Evolutionary conservation across 1,284 basidiomycete genomes (phyloP), one percentile per base, ranked within the genome.

Genomic region (Ceratobasidium sp.): DNA sequence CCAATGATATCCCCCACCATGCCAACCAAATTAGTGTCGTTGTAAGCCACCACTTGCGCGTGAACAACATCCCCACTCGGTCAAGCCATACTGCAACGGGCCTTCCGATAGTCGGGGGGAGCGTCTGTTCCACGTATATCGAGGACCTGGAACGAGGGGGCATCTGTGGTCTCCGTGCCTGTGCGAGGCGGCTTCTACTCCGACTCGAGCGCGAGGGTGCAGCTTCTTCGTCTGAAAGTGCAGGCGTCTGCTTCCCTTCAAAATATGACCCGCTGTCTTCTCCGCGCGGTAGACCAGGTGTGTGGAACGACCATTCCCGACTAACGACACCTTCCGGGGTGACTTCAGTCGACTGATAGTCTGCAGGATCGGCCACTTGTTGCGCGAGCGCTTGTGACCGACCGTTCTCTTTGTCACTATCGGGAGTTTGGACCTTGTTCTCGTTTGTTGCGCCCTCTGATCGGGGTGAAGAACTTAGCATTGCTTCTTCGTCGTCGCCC

Each of bases 11-110:
- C 0, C 89, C 85, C 77, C 89, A 91, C 96, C 96, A 98, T 27
- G 90, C 88, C 3, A 86, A 87, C 95, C 96, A 97, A 77, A 97
- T 92, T 68, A 98, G 86, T 68, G 96, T 66, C 30, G 96, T 96
- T 68, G 94, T 97, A 79, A 88, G 86, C 66, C 91, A 84, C 96
- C 96, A 98, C 82, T 95, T 90, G 0, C 93, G 92, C 18, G 90
- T 86, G 48, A 98, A 89, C 33, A 98, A 91, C 87, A 94, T 90
- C 79, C 85, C 86, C 54, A 98, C 87, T 48, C 95, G 90, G 79
- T 90, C 90, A 79, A 89, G 84, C 92, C 94, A 96, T 44, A 89
- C 91, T 71, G 86, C 86, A 44, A 93, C 78, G 3, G 91, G 91
- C 35, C 85, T 84, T 46, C 86, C 84, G 52, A 89, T 82, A 84